These are phyloP conservation scores for Mycoemilia scoparia DNA, from an alignment of 192 early-diverging fungal genomes.

Conservation along the genomic window DNA sequence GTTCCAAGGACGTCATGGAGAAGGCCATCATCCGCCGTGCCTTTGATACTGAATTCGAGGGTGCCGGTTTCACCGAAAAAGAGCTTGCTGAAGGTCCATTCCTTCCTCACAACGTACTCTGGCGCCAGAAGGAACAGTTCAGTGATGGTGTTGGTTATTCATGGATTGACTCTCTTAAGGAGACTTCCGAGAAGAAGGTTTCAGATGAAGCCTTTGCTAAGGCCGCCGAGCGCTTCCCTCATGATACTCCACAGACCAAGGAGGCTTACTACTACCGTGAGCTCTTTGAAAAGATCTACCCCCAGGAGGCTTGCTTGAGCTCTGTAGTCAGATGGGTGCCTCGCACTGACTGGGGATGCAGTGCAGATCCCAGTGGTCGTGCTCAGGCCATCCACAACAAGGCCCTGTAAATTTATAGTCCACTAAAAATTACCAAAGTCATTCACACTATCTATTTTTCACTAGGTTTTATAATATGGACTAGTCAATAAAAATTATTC, in stretches of 20 bases:
- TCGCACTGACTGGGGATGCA: slow-evolving; percentile 92
- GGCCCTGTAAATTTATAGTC: no score
- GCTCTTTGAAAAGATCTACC: slow-evolving; percentile 86
- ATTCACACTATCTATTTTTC: no score
- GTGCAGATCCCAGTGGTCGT: slow-evolving; percentile 92
- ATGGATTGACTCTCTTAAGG: slow-evolving; percentile 95
- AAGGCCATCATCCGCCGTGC: slow-evolving; percentile 91
- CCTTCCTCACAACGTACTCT: slow-evolving; percentile 74
- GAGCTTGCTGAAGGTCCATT: slow-evolving; percentile 46
- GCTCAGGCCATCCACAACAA: slow-evolving; percentile 78
- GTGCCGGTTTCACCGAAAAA: slow-evolving; percentile 29
- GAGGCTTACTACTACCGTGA: slow-evolving; percentile 92
- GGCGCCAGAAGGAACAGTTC: slow-evolving; percentile 99
- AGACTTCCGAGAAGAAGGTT: slow-evolving; percentile 41
- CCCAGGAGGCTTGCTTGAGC: slow-evolving; percentile 72
- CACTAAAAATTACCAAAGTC: no score
- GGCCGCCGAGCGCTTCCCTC: slow-evolving; percentile 50
- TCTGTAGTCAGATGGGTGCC: slow-evolving; percentile 94
- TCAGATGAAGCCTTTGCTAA: slow-evolving; percentile 59
- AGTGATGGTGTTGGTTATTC: slow-evolving; percentile 94
- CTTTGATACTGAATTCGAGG: slow-evolving; percentile 70
- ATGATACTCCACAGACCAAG: slow-evolving; percentile 86
- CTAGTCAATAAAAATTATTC: no score
- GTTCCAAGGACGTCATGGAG: slow-evolving; percentile 61
- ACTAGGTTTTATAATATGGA: no score